A percentile compares a stretch with the other conserved stretches of the same genome.
Evolutionary conservation across 768 basidiomycete species (phyloP).

Genomic region (Boletus edulis): DNA sequence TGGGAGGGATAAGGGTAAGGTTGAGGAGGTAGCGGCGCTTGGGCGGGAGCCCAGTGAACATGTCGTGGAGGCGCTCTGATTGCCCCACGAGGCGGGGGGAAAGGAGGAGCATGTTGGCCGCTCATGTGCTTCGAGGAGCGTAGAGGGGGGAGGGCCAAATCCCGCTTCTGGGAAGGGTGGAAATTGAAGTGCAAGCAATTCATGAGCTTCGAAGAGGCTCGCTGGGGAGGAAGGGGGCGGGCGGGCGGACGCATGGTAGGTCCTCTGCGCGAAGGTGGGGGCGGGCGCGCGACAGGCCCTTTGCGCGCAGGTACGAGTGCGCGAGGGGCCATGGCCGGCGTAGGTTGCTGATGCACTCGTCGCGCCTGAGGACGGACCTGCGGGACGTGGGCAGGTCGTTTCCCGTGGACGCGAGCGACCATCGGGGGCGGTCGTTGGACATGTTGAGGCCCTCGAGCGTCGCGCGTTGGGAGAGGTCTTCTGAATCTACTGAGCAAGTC

Average conservation of each 20-base stretch:
- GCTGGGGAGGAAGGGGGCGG: slow-evolving; percentile 13
- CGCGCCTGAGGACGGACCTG: slow-evolving; percentile 17
- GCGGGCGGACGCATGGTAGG: slow-evolving; percentile 7
- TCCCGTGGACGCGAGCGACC: slow-evolving; percentile 16
- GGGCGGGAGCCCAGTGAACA: slow-evolving; percentile 31
- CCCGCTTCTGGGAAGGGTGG: slow-evolving; percentile 25
- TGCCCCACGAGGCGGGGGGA: slow-evolving; percentile 22
- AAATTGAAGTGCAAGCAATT: slow-evolving; percentile 27
- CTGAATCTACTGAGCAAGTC: slow-evolving; percentile 28
- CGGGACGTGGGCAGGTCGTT: slow-evolving; percentile 15
- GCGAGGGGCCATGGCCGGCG: slow-evolving; percentile 11
- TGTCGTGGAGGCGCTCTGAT: slow-evolving; percentile 16
- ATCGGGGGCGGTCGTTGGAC: slow-evolving; percentile 14
- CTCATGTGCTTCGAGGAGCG: slow-evolving; percentile 6
- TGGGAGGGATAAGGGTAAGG: slow-evolving; percentile 28
- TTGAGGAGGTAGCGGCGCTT: slow-evolving; percentile 22
- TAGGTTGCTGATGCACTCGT: slow-evolving; percentile 18
- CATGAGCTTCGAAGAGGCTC: slow-evolving; percentile 12
- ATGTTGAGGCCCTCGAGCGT: slow-evolving; percentile 14
- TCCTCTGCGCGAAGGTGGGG: slow-evolving; percentile 14
- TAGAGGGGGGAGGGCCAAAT: slow-evolving; percentile 2
- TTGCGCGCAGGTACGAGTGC: slow-evolving; percentile 12
- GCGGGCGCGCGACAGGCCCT: slow-evolving; percentile 10
- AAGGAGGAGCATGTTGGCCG: slow-evolving; percentile 14
- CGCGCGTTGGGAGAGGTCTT: slow-evolving; percentile 11